Conservation (phyloP, 176 grass and related monocot genomes). For the Luzula sylvatica region DNA sequence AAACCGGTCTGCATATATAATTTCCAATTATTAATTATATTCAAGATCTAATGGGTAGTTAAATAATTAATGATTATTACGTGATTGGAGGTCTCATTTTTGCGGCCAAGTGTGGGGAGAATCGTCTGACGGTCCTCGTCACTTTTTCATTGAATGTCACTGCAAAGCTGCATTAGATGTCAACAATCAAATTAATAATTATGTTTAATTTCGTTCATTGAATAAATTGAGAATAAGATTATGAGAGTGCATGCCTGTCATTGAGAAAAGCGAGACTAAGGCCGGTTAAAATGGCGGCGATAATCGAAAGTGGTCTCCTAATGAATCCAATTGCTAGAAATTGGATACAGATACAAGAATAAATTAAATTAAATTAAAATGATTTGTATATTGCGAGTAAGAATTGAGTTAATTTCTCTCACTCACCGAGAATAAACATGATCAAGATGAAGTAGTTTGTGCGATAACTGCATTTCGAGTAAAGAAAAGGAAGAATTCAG, state of each 20-base stretch:
- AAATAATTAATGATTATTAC: slow-evolving; percentile 28
- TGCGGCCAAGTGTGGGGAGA: slow-evolving; percentile 97
- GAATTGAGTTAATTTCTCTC: slow-evolving; percentile 12
- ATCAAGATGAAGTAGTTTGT: slow-evolving; percentile 69
- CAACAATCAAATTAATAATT: neutral
- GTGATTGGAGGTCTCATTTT: slow-evolving; percentile 85
- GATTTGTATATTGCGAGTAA: neutral
- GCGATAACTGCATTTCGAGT: slow-evolving; percentile 13
- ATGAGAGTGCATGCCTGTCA: slow-evolving; percentile 12
- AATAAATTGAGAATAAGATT: neutral
- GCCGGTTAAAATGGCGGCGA: slow-evolving; percentile 12
- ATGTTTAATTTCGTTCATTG: neutral
- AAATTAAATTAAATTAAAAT: slow-evolving; percentile 8
- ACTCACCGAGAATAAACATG: slow-evolving; percentile 67
- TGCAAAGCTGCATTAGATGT: slow-evolving; percentile 17
- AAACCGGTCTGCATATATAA: slow-evolving; percentile 52
- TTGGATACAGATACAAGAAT: neutral
- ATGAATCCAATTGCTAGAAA: slow-evolving; percentile 20
- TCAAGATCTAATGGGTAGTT: neutral
- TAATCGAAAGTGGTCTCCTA: slow-evolving; percentile 21
- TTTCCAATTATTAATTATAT: neutral
- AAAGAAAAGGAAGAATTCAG: neutral
- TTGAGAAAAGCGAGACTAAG: slow-evolving; percentile 24
- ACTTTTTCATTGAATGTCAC: slow-evolving; percentile 83
- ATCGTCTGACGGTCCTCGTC: slow-evolving; percentile 71